These are phyloP conservation scores for Chernovozyma sophiae-reginae DNA, from an alignment of 1,139 yeast genomes.

Conservation along the genomic window DNA sequence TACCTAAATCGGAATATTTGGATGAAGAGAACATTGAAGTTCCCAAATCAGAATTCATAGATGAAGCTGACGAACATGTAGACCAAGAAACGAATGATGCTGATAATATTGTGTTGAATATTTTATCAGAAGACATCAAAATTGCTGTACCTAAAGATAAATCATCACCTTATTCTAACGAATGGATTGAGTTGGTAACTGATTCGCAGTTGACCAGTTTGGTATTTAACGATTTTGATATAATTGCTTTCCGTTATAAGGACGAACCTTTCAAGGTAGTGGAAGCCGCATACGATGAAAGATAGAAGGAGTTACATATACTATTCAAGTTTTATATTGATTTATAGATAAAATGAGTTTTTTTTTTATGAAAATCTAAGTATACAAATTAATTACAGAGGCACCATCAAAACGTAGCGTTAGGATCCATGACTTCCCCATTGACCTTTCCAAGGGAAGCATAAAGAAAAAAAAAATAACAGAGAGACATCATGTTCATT, in stretches of 20 bases:
- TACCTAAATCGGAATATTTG: slow-evolving; percentile 28
- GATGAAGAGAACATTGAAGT: slow-evolving; percentile 22
- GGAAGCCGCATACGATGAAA: slow-evolving; percentile 43
- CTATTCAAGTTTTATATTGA: too few species aligned
- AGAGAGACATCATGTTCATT: too few species aligned
- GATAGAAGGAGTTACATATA: too few species aligned
- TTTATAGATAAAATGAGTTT: too few species aligned
- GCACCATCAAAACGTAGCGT: too few species aligned
- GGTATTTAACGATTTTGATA: slow-evolving; percentile 34
- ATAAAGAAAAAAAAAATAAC: too few species aligned
- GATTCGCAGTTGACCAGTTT: slow-evolving; percentile 22
- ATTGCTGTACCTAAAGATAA: slow-evolving; percentile 43
- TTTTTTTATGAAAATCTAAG: too few species aligned
- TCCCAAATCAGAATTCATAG: slow-evolving; percentile 25
- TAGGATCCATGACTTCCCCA: too few species aligned
- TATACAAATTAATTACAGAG: too few species aligned
- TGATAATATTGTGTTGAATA: neutral
- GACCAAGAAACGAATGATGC: slow-evolving; percentile 4
- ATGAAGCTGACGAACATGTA: slow-evolving; percentile 16
- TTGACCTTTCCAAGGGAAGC: too few species aligned
- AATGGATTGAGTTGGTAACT: slow-evolving; percentile 34
- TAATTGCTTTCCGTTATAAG: slow-evolving; percentile 37
- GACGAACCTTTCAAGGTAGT: slow-evolving; percentile 37
- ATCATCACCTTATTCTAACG: slow-evolving; percentile 33
- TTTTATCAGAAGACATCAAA: slow-evolving; percentile 14